A percentile compares a stretch with the other conserved stretches of the same genome.
Evolutionary conservation across 169 alveolate genomes (phyloP).

Genomic region (Eimeria praecox): DNA sequence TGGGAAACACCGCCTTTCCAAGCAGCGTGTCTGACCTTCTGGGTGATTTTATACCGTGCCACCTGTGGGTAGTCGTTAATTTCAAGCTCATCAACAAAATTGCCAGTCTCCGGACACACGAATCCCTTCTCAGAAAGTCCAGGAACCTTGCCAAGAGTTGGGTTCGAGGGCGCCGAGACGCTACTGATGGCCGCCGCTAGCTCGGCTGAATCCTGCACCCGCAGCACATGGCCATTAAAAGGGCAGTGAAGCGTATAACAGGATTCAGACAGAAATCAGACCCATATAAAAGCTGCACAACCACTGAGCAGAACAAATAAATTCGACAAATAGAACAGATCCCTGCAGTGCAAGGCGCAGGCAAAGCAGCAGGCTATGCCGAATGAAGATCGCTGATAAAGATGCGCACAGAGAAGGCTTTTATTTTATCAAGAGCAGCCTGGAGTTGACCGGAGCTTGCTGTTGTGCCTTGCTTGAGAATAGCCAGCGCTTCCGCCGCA

Average conservation of each 20-base stretch:
- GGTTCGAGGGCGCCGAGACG: conserved; percentile 77
- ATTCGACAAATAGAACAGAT: not conserved
- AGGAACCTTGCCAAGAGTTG: conserved; percentile 83
- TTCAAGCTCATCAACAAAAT: conserved; percentile 93
- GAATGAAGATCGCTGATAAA: not conserved
- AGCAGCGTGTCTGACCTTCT: conserved; percentile 84
- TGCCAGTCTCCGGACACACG: conserved; percentile 85
- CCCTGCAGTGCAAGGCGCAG: not conserved
- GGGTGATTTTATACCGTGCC: conserved; percentile 92
- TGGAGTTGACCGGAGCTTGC: conserved; percentile 72
- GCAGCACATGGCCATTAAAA: not conserved
- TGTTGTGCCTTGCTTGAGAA: conserved; percentile 75
- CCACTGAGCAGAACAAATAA: not conserved
- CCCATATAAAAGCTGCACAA: not conserved
- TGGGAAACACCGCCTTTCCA: not conserved
- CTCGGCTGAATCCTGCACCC: conserved; percentile 50
- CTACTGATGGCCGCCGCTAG: conserved; percentile 77
- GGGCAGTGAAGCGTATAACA: not conserved
- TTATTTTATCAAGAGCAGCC: conserved; percentile 72
- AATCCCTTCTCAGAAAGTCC: conserved; percentile 82
- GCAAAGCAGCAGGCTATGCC: not conserved
- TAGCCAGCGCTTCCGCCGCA: conserved; percentile 67
- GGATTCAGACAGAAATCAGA: not conserved
- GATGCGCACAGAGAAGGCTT: conserved; percentile 55
- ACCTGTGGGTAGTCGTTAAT: conserved; percentile 95